Evolutionary conservation across 2,329 filamentous ascomycete species (phyloP), one percentile per base, ranked within the genome.

Genomic region (Pseudonectria buxi): DNA sequence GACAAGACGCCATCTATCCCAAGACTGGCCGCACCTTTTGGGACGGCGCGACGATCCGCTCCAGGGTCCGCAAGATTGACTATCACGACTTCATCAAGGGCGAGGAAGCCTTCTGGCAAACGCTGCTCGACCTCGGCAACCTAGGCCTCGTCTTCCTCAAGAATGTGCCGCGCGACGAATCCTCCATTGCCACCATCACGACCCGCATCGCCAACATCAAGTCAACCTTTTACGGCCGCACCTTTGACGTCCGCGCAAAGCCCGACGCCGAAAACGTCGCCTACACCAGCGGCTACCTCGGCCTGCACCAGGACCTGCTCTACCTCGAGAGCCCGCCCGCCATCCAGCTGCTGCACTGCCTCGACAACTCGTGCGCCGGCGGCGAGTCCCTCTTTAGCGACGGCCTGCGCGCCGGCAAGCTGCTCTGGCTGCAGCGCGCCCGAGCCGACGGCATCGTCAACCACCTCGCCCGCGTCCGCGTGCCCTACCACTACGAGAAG

Each of bases 251-350:
- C 10, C 76, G 79, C 35, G 86, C 81, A 4, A 83, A 94, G 35
- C 50, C 83, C 2, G 60, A 86, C 36, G 86, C 89, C 15, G 88
- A 90, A 55, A 96, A 96, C 56, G 85, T 95, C 4, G 90, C 92
- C 9, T 88, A 96, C 63, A 95, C 90, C 1, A 81, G 75, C 53
- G 73, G 81, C 32, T 81, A 81, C 53, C 77, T 96, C 2, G 86
- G 85, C 12, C 79, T 95, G 31, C 92, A 98, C 64, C 92, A 95
- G 76, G 92, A 96, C 57, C 72, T 96, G 27, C 71, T 95, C 36
- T 96, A 96, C 63, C 82, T 92, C 62, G 65, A 74, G 11, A 76
- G 86, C 33, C 79, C 86, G 3, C 90, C 90, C 0, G 78, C 81
- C 24, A 76, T 92, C 33, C 90, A 98, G 61, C 68, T 96, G 15